Base-by-base conservation (phyloP, 2,329 filamentous ascomycete genomes). In the Sphaerulina vaccinii region DNA sequence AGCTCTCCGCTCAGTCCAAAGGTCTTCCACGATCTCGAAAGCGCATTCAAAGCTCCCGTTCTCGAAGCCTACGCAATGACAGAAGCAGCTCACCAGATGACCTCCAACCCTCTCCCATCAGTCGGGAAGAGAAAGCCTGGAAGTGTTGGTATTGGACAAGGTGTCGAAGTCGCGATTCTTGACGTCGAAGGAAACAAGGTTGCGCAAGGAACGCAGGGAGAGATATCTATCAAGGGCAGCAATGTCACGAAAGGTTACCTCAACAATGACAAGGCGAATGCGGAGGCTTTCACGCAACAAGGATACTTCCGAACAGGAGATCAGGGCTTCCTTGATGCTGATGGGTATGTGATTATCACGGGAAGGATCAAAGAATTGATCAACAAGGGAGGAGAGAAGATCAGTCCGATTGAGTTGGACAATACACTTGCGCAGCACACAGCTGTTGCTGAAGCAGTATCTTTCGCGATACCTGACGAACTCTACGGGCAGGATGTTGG, bases 331-430 rank as follows among this genome's bases (percentile, higher is more conserved):
- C 79, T 83, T 67, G 89, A 95, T 64, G 73, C 82, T 52, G 87
- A 93, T 61, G 88, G 88, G 54, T 95, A 93, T 67, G 75, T 95
- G 9, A 79, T 88, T 65, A 92, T 95, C 71, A 95, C 90, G 0
- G 90, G 90, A n/a, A 80, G 90, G 47, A 95, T 95, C 73, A 95
- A 95, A 78, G 90, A 95, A 72, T 77, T 95, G 46, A 95, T 95
- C 76, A 90, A 90, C 73, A 91, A 92, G 72, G 88, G 87, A 49
- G 89, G 89, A 54, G 89, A 95, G 75, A 93, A 93, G 75, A 93
- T 95, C 67, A 88, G 84, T 60, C 89, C 90, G 1, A 91, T 93
- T 49, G 89, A 95, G 73, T 77, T 95, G 27, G 89, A 95, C 75
- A 95, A 95, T 61, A 82, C 87, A 10, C 75, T 95, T 22, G 79